Evolutionary conservation across 2,329 filamentous ascomycete genomes (phyloP).

Genomic region (Ophiostoma sp.): DNA sequence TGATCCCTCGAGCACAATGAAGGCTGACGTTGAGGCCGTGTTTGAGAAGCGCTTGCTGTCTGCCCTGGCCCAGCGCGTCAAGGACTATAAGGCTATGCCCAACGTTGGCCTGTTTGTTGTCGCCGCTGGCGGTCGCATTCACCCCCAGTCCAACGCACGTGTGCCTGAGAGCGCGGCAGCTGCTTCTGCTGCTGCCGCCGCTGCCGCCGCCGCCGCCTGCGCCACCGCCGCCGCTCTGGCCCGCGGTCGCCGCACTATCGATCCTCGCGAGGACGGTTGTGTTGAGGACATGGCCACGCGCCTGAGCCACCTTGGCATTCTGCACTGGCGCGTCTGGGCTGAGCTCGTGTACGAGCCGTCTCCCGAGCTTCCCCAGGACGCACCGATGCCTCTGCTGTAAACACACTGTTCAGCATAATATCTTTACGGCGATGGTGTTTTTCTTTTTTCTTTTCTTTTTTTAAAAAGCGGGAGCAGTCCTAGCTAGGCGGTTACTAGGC

Average conservation of each 20-base stretch:
- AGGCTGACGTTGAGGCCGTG: conserved; percentile 43
- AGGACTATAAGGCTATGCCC: conserved; percentile 49
- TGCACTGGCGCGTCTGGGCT: conserved; percentile 89
- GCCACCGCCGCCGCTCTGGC: conserved; percentile 27
- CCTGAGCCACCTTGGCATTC: conserved; percentile 72
- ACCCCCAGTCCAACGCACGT: conserved; percentile 30
- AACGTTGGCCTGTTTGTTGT: conserved; percentile 51
- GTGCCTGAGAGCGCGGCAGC: conserved; percentile 31
- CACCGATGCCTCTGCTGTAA: conserved; percentile 16
- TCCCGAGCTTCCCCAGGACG: conserved; percentile 12
- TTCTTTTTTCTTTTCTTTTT: no score
- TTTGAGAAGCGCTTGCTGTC: conserved; percentile 47
- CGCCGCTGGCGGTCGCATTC: conserved; percentile 48
- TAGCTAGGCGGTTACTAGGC: not conserved
- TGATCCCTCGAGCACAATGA: not conserved
- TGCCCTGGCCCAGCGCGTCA: conserved; percentile 47
- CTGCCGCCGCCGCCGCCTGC: conserved; percentile 29
- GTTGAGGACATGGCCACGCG: conserved; percentile 67
- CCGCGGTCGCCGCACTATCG: conserved; percentile 25
- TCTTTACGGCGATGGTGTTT: not conserved
- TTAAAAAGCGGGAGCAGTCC: not conserved
- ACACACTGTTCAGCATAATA: not conserved
- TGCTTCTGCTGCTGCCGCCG: conserved; percentile 29
- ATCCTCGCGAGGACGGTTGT: conserved; percentile 46
- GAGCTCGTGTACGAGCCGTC: conserved; percentile 58